A percentile compares a stretch with the other conserved stretches of the same genome.
Evolutionary conservation across 164 flowering plant species (phyloP).

Genomic region (Amborella trichopoda): DNA sequence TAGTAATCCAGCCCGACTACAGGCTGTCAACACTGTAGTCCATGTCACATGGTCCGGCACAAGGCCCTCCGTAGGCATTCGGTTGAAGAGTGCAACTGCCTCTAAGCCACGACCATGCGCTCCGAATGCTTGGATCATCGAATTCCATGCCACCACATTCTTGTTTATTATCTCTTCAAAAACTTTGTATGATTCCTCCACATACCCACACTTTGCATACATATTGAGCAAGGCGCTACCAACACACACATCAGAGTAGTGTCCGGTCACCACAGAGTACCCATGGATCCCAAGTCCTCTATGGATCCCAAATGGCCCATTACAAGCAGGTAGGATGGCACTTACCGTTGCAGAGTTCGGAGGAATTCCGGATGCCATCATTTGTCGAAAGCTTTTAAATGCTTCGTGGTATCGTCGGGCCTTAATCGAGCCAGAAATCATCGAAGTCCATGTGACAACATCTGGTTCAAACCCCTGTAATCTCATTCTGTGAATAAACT

Average conservation of each 20-base stretch:
- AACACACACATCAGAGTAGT: constrained; percentile 48
- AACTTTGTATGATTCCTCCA: constrained; percentile 41
- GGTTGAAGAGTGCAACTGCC: constrained; percentile 52
- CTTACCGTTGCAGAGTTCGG: constrained; percentile 57
- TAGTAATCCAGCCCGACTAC: constrained; percentile 58
- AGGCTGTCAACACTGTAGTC: constrained; percentile 63
- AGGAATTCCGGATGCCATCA: constrained; percentile 29
- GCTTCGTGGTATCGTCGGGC: constrained; percentile 38
- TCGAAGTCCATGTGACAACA: constrained; percentile 74
- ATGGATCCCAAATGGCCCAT: constrained; percentile 25
- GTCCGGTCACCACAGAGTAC: constrained; percentile 40
- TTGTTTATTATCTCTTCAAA: constrained; percentile 33
- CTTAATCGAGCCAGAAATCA: constrained; percentile 64
- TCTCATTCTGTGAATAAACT: constrained; percentile 24
- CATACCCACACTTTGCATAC: constrained; percentile 78
- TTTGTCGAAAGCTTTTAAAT: constrained; percentile 32
- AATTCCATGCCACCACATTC: constrained; percentile 62
- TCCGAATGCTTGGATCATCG: constrained; percentile 77
- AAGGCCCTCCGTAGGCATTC: constrained; percentile 31
- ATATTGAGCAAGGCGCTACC: constrained; percentile 70
- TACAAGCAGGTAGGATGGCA: constrained; percentile 43
- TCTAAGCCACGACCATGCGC: constrained; percentile 55
- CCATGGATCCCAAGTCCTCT: constrained; percentile 52
- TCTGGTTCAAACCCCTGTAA: constrained; percentile 35
- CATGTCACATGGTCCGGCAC: constrained; percentile 58